Evolutionary conservation across 2,329 filamentous ascomycete species (phyloP).

Genomic region (Plenodomus tracheiphilus): DNA sequence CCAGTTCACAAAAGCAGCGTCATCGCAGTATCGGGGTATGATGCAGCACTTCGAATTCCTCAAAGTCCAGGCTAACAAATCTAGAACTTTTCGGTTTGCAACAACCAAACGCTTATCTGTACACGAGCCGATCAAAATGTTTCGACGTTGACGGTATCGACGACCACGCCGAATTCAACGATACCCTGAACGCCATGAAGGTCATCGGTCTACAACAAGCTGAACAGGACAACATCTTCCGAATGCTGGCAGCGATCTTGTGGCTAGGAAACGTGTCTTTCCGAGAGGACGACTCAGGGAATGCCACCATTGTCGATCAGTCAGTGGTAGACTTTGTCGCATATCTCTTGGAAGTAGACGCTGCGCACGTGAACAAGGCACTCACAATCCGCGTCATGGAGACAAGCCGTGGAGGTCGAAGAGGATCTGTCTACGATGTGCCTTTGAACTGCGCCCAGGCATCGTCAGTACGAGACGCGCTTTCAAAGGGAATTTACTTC

Average conservation of each 20-base stretch:
- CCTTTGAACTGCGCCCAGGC: conserved; percentile 89
- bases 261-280: conserved; percentile 97
- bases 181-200: conserved; percentile 92
- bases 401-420: conserved; percentile 66
- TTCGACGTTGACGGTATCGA: conserved; percentile 94
- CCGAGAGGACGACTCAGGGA: conserved; percentile 83
- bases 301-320: conserved; percentile 82
- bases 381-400: conserved; percentile 87
- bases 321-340: conserved; percentile 94
- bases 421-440: conserved; percentile 70
- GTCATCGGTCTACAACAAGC: conserved; percentile 84
- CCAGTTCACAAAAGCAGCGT: conserved; percentile 94
- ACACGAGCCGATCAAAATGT: conserved; percentile 93
- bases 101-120: conserved; percentile 87
- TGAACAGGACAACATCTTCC: conserved; percentile 96
- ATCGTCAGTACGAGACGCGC: conserved; percentile 80
- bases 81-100: conserved; percentile 83
- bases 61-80: conserved; percentile 14
- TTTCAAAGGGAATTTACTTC: conserved; percentile 95
- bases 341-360: conserved; percentile 86
- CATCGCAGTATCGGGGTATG: conserved; percentile 73
- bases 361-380: conserved; percentile 78
- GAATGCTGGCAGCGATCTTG: conserved; percentile 86
- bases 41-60: neutral
- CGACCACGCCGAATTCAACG: conserved; percentile 83